Conservation (phyloP, 2,329 filamentous ascomycete species). For the Fusarium sp. region DNA sequence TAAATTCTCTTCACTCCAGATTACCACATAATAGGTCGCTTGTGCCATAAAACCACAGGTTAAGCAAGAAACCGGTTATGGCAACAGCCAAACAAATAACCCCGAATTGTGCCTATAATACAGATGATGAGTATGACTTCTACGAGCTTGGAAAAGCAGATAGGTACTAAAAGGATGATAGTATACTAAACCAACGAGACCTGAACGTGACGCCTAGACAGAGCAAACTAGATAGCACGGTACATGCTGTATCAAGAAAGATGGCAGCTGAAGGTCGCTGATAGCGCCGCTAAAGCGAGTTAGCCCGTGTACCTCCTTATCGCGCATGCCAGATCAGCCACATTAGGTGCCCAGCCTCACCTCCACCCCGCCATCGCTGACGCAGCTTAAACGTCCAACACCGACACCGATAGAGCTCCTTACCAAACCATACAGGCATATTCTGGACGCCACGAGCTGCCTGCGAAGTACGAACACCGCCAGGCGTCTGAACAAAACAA, state of each 20-base stretch:
- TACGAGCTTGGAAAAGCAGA: no score
- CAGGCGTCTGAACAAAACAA: background rate
- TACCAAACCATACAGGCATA: slow-evolving; percentile 7
- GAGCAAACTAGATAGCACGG: background rate
- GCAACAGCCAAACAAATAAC: no score
- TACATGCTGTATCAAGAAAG: background rate
- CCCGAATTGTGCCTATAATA: no score
- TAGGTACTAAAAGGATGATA: no score
- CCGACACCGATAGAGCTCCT: slow-evolving; percentile 33
- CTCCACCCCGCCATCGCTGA: slow-evolving; percentile 50
- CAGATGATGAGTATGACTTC: no score
- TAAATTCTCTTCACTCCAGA: no score
- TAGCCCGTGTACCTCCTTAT: background rate
- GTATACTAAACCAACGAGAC: no score
- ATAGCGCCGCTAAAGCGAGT: background rate
- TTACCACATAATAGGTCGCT: no score
- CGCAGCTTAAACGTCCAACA: slow-evolving; percentile 43
- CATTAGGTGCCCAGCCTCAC: slow-evolving; percentile 44
- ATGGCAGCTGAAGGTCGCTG: background rate
- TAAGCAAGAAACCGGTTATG: no score
- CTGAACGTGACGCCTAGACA: no score
- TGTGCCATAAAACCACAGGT: no score
- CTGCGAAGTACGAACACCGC: slow-evolving; percentile 6
- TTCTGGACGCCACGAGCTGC: slow-evolving; percentile 10
- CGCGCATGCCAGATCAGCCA: slow-evolving; percentile 3